A percentile compares a stretch with the other conserved stretches of the same genome.
phyloP scores from a whole-genome alignment of 441 rosid species.

The Populus trichocarpa region DNA sequence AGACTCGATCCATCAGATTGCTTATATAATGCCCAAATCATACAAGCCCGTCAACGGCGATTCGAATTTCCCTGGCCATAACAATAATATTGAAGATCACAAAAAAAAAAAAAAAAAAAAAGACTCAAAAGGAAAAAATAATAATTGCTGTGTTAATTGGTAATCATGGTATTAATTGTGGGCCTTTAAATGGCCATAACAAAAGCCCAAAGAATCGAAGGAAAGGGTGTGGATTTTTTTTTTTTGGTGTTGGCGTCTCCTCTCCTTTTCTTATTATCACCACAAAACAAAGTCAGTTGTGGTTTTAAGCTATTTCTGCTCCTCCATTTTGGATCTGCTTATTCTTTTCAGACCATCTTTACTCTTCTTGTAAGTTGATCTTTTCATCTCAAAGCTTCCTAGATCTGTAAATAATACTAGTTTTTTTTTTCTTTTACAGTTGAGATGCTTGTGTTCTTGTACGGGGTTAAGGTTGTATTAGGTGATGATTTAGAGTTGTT shows the following conservation, averaged over 20 bases:
- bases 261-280: background rate
- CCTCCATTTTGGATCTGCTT: background rate
- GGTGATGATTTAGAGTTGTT: background rate
- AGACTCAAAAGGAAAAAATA: background rate
- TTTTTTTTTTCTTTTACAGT: background rate
- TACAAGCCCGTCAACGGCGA: background rate
- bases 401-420: background rate
- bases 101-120: too few species aligned
- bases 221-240: background rate
- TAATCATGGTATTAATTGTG: background rate
- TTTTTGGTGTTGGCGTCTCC: background rate
- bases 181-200: background rate
- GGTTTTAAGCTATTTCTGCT: background rate
- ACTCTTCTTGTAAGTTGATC: background rate
- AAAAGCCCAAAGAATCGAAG: background rate
- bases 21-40: background rate
- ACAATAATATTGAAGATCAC: too few species aligned
- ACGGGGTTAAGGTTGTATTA: background rate
- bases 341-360: background rate
- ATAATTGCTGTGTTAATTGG: background rate
- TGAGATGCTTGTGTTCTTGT: background rate
- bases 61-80: too few species aligned
- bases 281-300: background rate
- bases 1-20: background rate
- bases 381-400: background rate